These are phyloP conservation scores for Saussurea involucrata DNA, from an alignment of 129 eudicot species.

Conservation along the genomic window DNA sequence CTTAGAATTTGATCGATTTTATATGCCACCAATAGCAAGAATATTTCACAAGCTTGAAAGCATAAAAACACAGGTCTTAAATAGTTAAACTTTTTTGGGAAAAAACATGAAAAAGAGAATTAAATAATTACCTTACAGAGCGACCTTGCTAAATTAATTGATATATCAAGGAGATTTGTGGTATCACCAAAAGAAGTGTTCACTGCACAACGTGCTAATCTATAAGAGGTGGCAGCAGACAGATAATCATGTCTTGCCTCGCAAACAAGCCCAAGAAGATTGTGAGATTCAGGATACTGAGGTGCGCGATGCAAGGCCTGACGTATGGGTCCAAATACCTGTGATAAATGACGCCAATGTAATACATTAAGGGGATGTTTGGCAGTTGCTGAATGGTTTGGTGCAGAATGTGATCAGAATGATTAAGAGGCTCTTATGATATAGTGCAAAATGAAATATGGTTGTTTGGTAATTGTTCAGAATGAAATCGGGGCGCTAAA, in stretches of 20 bases:
- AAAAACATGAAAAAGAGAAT: slow-evolving; percentile 16
- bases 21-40: slow-evolving; percentile 7
- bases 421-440: too few species aligned
- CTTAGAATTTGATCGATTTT: slow-evolving; percentile 1
- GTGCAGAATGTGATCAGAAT: too few species aligned
- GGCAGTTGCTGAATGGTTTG: too few species aligned
- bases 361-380: slow-evolving; percentile 1
- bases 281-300: slow-evolving; percentile 83
- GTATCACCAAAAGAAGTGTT: slow-evolving; percentile 36
- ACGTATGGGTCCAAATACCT: slow-evolving; percentile 86
- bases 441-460: too few species aligned
- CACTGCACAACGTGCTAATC: slow-evolving; percentile 67
- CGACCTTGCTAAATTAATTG: slow-evolving; percentile 78
- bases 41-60: neutral
- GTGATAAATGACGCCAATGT: neutral
- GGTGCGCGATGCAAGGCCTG: slow-evolving; percentile 97
- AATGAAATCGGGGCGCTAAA: too few species aligned
- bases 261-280: slow-evolving; percentile 75
- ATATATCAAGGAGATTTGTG: slow-evolving; percentile 56
- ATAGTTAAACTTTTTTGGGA: neutral
- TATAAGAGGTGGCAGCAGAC: slow-evolving; percentile 68
- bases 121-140: slow-evolving; percentile 69
- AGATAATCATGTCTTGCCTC: slow-evolving; percentile 74
- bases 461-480: too few species aligned
- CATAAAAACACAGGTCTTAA: neutral